These are phyloP conservation scores for Sphagnurus paluster DNA, from an alignment of 1,284 basidiomycete genomes.

Conservation along the genomic window DNA sequence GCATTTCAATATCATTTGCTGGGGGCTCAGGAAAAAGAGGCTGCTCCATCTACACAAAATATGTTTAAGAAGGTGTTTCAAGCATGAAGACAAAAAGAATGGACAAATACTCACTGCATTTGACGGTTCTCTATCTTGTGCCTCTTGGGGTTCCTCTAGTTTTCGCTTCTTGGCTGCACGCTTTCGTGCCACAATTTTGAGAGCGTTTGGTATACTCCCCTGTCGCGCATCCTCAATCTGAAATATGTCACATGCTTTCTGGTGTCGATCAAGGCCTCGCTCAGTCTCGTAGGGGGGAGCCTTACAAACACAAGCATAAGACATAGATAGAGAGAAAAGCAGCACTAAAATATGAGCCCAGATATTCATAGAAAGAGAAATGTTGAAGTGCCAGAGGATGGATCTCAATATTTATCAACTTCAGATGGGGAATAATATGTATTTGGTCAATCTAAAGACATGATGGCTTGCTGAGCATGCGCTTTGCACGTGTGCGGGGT, in stretches of 20 bases:
- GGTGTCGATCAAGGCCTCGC: constrained; percentile 2
- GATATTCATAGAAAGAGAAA: no score
- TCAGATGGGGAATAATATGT: no score
- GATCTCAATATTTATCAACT: no score
- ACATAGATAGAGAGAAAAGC: not conserved
- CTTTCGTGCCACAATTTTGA: not conserved
- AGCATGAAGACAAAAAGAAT: not conserved
- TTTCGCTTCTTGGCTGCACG: not conserved
- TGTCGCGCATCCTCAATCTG: not conserved
- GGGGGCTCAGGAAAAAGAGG: not conserved
- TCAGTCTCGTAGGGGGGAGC: not conserved
- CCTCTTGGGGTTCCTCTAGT: not conserved
- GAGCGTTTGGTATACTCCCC: not conserved
- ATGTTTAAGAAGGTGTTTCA: not conserved
- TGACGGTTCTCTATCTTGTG: not conserved
- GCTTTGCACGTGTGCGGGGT: not conserved
- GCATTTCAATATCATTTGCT: not conserved
- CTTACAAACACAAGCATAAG: not conserved
- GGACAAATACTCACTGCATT: not conserved
- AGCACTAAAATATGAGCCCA: no score
- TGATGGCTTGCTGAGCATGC: no score
- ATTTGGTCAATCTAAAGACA: no score
- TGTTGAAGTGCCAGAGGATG: no score
- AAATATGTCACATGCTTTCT: not conserved
- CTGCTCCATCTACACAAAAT: not conserved